Base-by-base conservation (phyloP, 306 rosid species). In the Potentilla sterilis region DNA sequence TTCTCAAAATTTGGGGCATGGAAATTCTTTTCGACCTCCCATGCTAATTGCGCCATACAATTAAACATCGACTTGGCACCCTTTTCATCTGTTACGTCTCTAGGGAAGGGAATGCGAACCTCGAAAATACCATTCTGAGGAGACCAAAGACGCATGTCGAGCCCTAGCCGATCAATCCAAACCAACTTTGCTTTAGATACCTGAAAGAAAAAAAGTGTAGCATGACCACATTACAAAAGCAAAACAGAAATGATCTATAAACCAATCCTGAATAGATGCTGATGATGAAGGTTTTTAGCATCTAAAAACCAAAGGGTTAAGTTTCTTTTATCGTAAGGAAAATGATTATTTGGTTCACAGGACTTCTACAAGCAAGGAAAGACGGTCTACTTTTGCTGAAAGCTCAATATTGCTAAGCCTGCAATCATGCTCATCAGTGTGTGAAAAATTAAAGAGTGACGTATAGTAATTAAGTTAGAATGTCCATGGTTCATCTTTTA, bases 1-100 rank as follows among this genome's bases (percentile, higher is more conserved):
- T 85, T 87, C 68, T 84, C 59, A 83, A 92, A 87, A 80, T 92
- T 86, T 47, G 80, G 86, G 73, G 80, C 81, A 35, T 80, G 85
- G 78, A 85, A 88, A 86, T 88, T 90, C 77, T 70, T 92, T 79
- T 94, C 98, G 44, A 94, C 93, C 85, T 94, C 98, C 98, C 98
- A 94, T 81, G 98, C 96, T 66, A 79, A 78, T 77, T 94, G 98
- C 40, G 98, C 86, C 97, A 94, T 92, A 69, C 97, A 87, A 71
- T 94, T 94, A 70, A 94, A 91, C 6, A 90, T 80, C 5, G 97
- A 94, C 89, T 92, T 94, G 21, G 88, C 96, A 75, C 96, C 92
- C 69, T 92, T 94, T 79, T 90, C 97, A 73, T 94, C 98, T 0
- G 74, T 75, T 68, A 92, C 98, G 77, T 90, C 98, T 74, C 91